Percentiles rank a stretch among this genome's conserved stretches.
Conservation (phyloP, 371 early-diverging fungal genomes). For the Mucor ambiguus region DNA sequence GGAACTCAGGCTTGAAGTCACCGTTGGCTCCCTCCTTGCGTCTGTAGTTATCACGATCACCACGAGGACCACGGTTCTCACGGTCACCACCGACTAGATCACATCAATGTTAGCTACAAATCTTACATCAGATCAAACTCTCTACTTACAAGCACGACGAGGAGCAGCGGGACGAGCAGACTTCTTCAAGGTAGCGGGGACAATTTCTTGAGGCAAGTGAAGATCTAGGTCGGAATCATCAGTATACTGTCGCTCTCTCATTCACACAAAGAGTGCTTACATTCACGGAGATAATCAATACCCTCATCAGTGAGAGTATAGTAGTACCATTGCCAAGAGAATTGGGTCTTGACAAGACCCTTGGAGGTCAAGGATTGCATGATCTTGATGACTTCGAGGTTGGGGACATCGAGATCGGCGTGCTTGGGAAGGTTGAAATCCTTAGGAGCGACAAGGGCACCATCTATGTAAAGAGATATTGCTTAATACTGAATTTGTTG, state of each 20-base stretch:
- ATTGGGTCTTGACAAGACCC: constrained; percentile 93
- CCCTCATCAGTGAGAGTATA: constrained; percentile 97
- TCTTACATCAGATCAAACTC: neutral
- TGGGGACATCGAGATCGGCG: constrained; percentile 92
- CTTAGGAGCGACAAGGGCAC: constrained; percentile 97
- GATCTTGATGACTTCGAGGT: constrained; percentile 98
- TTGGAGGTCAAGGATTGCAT: constrained; percentile 95
- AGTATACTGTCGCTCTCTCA: neutral
- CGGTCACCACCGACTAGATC: constrained; percentile 43
- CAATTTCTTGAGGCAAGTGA: constrained; percentile 94
- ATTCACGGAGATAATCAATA: constrained; percentile 95
- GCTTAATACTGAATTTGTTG: neutral
- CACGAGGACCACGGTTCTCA: constrained; percentile 64
- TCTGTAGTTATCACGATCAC: constrained; percentile 83
- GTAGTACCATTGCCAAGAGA: constrained; percentile 99
- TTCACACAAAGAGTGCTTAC: constrained; percentile 17
- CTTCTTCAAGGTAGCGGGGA: constrained; percentile 97
- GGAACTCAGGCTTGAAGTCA: constrained; percentile 94
- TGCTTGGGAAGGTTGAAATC: constrained; percentile 95
- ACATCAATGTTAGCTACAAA: neutral
- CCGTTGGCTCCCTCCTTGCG: constrained; percentile 92
- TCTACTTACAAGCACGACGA: constrained; percentile 56
- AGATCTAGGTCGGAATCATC: constrained; percentile 52
- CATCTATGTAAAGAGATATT: constrained; percentile 67
- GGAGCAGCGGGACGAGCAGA: constrained; percentile 70